phyloP scores from a whole-genome alignment of 2,329 filamentous ascomycete species.

The Ceratocystis albifundus region DNA sequence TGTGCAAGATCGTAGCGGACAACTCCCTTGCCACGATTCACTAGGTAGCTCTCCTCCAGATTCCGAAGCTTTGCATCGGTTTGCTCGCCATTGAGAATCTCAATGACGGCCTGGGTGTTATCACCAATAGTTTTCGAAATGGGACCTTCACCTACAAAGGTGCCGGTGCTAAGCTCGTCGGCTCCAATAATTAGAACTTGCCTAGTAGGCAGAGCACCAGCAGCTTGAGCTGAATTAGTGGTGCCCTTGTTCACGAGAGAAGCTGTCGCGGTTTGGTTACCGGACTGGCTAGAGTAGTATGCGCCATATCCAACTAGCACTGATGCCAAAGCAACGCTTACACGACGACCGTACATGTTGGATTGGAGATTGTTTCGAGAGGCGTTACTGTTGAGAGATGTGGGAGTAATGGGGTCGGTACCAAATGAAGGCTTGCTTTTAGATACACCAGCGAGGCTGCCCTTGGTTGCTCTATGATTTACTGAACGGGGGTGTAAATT shows the following conservation, averaged over 20 bases:
- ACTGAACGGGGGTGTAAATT: constrained; percentile 18
- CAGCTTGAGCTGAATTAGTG: constrained; percentile 25
- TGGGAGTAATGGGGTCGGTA: constrained; percentile 25
- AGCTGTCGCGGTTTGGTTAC: constrained; percentile 29
- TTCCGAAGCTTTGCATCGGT: constrained; percentile 78
- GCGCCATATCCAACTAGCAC: constrained; percentile 61
- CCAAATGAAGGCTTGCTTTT: constrained; percentile 21
- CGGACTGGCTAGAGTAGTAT: constrained; percentile 48
- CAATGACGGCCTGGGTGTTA: constrained; percentile 72
- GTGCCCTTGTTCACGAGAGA: constrained; percentile 24
- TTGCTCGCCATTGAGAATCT: constrained; percentile 95
- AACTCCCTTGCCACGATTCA: constrained; percentile 80
- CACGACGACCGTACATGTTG: constrained; percentile 64
- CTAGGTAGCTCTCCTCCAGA: constrained; percentile 82
- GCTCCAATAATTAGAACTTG: constrained; percentile 79
- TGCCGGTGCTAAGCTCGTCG: constrained; percentile 79
- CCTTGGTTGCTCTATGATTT: constrained; percentile 21
- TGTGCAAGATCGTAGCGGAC: constrained; percentile 92
- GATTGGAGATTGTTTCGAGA: constrained; percentile 44
- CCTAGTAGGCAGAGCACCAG: constrained; percentile 39
- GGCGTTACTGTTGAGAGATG: constrained; percentile 29
- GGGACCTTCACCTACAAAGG: constrained; percentile 72
- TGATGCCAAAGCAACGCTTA: constrained; percentile 55
- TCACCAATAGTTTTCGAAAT: constrained; percentile 81
- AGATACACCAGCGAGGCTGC: constrained; percentile 16